Evolutionary conservation across 2,329 filamentous ascomycete genomes (phyloP).

Genomic region (Hansfordia pulvinata): DNA sequence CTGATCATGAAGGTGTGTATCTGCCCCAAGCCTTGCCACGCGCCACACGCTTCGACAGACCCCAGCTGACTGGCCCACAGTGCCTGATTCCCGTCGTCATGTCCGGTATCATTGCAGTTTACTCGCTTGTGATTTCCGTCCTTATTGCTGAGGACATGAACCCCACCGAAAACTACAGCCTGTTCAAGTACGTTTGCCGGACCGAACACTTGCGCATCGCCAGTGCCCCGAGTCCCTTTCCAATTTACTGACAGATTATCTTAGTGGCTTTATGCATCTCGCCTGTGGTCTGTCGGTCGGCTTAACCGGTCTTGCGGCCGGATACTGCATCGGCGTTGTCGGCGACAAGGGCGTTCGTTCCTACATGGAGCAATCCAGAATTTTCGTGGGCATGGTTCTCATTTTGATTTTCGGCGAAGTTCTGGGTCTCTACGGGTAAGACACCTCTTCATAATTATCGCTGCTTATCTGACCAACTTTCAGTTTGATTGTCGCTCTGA

Average conservation of each 20-base stretch:
- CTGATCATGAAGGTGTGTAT: constrained; percentile 73
- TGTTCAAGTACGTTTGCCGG: constrained; percentile 56
- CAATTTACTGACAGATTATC: constrained; percentile 6
- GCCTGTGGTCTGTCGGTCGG: constrained; percentile 84
- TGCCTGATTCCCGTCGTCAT: constrained; percentile 85
- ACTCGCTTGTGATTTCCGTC: constrained; percentile 91
- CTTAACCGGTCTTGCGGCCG: constrained; percentile 81
- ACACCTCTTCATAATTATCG: constrained; percentile 3
- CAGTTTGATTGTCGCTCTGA: constrained; percentile 83
- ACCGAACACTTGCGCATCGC: no score
- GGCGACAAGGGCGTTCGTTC: constrained; percentile 88
- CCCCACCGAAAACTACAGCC: constrained; percentile 63
- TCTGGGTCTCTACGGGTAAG: constrained; percentile 87
- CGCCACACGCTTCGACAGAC: not conserved
- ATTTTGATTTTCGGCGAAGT: constrained; percentile 99
- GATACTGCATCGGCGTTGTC: constrained; percentile 92
- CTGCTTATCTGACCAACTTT: constrained; percentile 4
- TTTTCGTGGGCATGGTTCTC: constrained; percentile 97
- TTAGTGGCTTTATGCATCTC: constrained; percentile 82
- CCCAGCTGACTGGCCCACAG: constrained; percentile 24
- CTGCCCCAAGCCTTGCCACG: constrained; percentile 1
- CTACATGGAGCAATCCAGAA: constrained; percentile 90
- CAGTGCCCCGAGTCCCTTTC: no score
- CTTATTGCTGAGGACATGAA: constrained; percentile 84
- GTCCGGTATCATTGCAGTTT: constrained; percentile 98